phyloP scores from a whole-genome alignment of 2,329 filamentous ascomycete species.

The Curvularia eragrostidis region DNA sequence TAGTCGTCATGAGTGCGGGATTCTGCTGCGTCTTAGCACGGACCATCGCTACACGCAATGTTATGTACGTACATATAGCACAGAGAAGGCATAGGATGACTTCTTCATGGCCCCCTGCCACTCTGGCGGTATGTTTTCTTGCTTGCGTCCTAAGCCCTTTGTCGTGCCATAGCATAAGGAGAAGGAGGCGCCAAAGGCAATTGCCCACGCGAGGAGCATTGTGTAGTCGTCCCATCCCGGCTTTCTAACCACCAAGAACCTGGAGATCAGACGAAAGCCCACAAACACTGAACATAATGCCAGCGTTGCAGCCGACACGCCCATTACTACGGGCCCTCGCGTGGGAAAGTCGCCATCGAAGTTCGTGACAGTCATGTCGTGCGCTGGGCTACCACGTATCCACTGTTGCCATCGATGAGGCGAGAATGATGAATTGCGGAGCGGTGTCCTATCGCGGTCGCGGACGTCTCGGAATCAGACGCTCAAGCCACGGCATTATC shows the following conservation, averaged over 20 bases:
- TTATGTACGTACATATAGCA: constrained; percentile 61
- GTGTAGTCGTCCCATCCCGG: constrained; percentile 80
- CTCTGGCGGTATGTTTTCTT: constrained; percentile 62
- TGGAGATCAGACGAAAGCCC: constrained; percentile 73
- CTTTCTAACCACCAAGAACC: constrained; percentile 73
- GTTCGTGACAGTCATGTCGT: constrained; percentile 37
- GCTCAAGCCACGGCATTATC: constrained; percentile 34
- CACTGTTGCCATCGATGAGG: constrained; percentile 16
- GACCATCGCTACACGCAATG: constrained; percentile 3
- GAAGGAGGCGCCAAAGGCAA: constrained; percentile 72
- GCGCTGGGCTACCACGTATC: constrained; percentile 14
- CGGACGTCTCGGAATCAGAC: constrained; percentile 32
- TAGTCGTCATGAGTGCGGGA: constrained; percentile 86
- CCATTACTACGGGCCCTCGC: constrained; percentile 61
- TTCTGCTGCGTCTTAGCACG: constrained; percentile 63
- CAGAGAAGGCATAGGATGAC: constrained; percentile 65
- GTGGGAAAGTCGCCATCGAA: constrained; percentile 29
- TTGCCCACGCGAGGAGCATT: constrained; percentile 79
- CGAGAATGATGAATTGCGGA: constrained; percentile 1
- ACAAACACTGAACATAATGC: constrained; percentile 77
- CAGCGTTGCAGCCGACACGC: constrained; percentile 73
- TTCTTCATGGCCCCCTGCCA: constrained; percentile 62
- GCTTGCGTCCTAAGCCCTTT: constrained; percentile 72
- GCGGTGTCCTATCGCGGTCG: constrained; percentile 29
- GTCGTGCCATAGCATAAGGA: constrained; percentile 69